Evolutionary conservation across 495 filamentous ascomycete species (phyloP).

Genomic region (Penicillium paxilli): DNA sequence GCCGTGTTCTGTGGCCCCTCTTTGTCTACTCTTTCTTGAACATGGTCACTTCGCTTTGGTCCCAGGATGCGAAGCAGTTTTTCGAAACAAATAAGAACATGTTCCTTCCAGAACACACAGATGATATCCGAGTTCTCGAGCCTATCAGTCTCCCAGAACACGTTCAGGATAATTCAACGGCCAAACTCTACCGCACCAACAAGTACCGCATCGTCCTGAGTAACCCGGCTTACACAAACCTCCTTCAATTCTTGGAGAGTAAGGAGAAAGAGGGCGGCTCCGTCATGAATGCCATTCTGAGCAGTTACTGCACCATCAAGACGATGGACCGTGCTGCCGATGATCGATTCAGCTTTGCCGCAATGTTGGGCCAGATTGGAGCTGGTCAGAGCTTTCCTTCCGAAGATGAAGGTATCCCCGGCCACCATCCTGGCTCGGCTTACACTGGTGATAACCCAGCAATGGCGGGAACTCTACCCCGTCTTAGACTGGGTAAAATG

Average conservation of each 20-base stretch:
- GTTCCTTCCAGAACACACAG: conserved; percentile 73
- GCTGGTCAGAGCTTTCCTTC: conserved; percentile 68
- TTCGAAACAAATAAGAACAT: conserved; percentile 63
- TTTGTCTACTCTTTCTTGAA: conserved; percentile 92
- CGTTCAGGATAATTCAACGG: conserved; percentile 65
- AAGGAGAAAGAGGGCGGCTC: conserved; percentile 77
- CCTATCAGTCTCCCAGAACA: conserved; percentile 75
- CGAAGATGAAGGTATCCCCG: conserved; percentile 91
- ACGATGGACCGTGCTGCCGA: conserved; percentile 73
- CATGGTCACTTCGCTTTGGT: conserved; percentile 71
- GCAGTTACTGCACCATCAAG: conserved; percentile 70
- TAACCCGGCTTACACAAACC: conserved; percentile 70
- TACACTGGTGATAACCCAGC: conserved; percentile 67
- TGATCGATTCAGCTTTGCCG: conserved; percentile 77
- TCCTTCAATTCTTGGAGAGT: conserved; percentile 85
- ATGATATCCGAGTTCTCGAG: conserved; percentile 70
- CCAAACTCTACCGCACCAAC: conserved; percentile 75
- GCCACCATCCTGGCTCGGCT: conserved; percentile 81
- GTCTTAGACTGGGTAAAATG: conserved; percentile 74
- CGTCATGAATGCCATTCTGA: conserved; percentile 72
- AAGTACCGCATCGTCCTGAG: conserved; percentile 88
- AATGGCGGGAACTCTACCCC: conserved; percentile 50
- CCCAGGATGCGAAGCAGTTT: conserved; percentile 68
- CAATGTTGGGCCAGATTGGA: conserved; percentile 65
- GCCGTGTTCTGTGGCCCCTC: conserved; percentile 83